A percentile compares a stretch with the other conserved stretches of the same genome.
Evolutionary conservation across 805 yeast species (phyloP).

Genomic region (Kodamaea fukazawae): DNA sequence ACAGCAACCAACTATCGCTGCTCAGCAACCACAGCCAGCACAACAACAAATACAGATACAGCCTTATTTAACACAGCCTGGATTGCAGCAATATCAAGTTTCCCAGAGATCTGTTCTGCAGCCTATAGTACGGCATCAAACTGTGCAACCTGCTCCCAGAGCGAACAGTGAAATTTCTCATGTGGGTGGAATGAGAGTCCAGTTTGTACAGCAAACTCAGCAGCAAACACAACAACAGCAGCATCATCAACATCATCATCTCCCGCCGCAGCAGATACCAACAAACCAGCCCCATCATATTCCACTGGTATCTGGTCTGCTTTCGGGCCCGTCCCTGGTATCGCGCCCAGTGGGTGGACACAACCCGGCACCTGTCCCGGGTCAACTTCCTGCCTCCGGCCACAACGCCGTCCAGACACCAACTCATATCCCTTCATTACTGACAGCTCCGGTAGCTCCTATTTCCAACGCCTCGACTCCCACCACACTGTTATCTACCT

Average conservation of each 20-base stretch:
- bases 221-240: slow-evolving; percentile 5
- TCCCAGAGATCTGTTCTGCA: too few relatives aligned
- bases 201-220: slow-evolving; percentile 1
- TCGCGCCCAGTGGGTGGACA: not conserved
- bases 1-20: not conserved
- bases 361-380: too few relatives aligned
- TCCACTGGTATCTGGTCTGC: not conserved
- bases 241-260: slow-evolving; percentile 9
- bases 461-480: not conserved
- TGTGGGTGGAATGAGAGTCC: slow-evolving; percentile 1
- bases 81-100: slow-evolving; percentile 4
- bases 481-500: not conserved
- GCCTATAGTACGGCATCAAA: too few relatives aligned
- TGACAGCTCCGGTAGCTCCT: too few relatives aligned
- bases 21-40: slow-evolving; percentile 2
- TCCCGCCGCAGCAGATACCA: slow-evolving; percentile 5
- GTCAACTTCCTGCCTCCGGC: too few relatives aligned
- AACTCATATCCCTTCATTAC: not conserved
- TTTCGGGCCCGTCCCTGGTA: not conserved
- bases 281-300: not conserved
- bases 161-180: too few relatives aligned
- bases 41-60: slow-evolving; percentile 4
- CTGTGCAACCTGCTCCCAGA: too few relatives aligned
- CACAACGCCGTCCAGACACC: not conserved
- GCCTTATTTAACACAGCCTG: slow-evolving; percentile 4